These are phyloP conservation scores for Didymella exigua DNA, from an alignment of 2,329 filamentous ascomycete genomes.

Conservation along the genomic window DNA sequence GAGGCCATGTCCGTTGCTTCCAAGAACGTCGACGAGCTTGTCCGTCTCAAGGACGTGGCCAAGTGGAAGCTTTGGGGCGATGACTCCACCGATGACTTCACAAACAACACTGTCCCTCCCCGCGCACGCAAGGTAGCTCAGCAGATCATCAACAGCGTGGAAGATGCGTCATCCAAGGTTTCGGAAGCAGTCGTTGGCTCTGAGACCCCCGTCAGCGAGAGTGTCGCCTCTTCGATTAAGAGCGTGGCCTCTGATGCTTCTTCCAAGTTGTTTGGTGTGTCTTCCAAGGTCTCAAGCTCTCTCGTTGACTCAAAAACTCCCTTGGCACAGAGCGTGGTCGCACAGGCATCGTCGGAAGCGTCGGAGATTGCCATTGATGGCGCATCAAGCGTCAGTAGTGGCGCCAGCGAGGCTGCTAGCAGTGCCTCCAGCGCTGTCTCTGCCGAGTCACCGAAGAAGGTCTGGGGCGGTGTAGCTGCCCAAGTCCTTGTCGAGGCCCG, in stretches of 20 bases:
- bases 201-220: slow-evolving; percentile 41
- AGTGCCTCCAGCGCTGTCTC: slow-evolving; percentile 31
- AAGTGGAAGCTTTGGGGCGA: slow-evolving; percentile 79
- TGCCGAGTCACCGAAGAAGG: slow-evolving; percentile 52
- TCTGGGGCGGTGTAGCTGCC: slow-evolving; percentile 61
- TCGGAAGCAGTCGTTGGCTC: slow-evolving; percentile 45
- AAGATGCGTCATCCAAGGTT: slow-evolving; percentile 45
- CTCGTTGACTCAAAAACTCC: slow-evolving; percentile 25
- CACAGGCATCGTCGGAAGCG: slow-evolving; percentile 29
- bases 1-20: slow-evolving; percentile 81
- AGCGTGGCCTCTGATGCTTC: slow-evolving; percentile 44
- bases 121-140: slow-evolving; percentile 57
- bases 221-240: slow-evolving; percentile 46
- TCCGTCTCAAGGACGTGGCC: slow-evolving; percentile 79
- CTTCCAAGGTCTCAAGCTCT: slow-evolving; percentile 32
- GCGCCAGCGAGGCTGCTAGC: slow-evolving; percentile 21
- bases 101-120: slow-evolving; percentile 66
- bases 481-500: slow-evolving; percentile 56
- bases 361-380: slow-evolving; percentile 1
- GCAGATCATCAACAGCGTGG: slow-evolving; percentile 48
- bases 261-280: slow-evolving; percentile 29
- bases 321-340: slow-evolving; percentile 27
- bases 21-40: slow-evolving; percentile 77
- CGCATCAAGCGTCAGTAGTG: slow-evolving; percentile 24
- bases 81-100: slow-evolving; percentile 80